Base-by-base conservation (phyloP, 1,284 basidiomycete genomes). In the Vanrija humicola region DNA sequence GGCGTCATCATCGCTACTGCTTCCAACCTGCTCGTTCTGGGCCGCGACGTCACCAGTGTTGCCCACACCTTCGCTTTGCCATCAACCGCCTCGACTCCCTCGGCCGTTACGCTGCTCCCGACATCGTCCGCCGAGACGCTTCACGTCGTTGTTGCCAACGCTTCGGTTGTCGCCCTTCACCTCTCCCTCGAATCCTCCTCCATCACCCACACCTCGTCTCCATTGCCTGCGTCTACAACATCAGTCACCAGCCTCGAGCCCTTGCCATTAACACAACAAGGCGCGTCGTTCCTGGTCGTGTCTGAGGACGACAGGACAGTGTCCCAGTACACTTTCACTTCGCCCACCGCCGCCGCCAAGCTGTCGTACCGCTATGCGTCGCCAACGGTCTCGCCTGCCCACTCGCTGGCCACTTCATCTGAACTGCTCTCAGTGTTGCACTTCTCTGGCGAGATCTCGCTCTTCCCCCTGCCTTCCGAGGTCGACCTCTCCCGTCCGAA, bases 301-400 rank as follows among this genome's bases (percentile, higher is more conserved):
- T 88, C 88, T 6, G 84, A 88, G 64, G 82, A 81, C 28, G 89
- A 91, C 73, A 83, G 89, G 19, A 84, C 87, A 44, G 78, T 89
- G n/a, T 86, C 70, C 5, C 73, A 75, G 58, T 75, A 73, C 58
- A 75, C 70, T 12, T 50, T 73, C n/a, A 86, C 47, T 85, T 87
- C 88, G 75, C 83, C 66, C 63, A 82, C 57, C 74, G 78, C 54
- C 21, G 26, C 76, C 70, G 56, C 76, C 65, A 50, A 51, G 76
- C 77, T 54, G 58, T 73, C 46, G 77, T 83, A 71, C 83, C 58
- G 84, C 77, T 71, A 80, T 83, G 52, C 87, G 7, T 79, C 88
- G 0, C 72, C 73, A 6, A 75, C 73, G 14, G 83, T 88, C 63
- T 84, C 87, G 3, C 83, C 85, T 50, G 85, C 83, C 6, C 82